These are phyloP conservation scores for Begonia loranthoides DNA, from an alignment of 306 rosid genomes.

Conservation along the genomic window DNA sequence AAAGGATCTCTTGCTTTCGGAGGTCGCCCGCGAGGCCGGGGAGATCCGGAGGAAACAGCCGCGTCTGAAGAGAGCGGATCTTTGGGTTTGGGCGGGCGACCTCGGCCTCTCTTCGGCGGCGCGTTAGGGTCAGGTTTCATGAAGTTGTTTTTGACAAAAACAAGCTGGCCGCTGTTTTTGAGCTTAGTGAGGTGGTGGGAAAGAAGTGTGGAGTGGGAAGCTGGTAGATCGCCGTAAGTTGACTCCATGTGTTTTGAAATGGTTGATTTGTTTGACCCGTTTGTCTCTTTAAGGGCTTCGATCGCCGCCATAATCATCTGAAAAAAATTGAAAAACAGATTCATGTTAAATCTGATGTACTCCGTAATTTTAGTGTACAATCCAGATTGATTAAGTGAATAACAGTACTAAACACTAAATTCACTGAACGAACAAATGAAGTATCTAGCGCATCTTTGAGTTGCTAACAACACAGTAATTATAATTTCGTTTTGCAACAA, in stretches of 20 bases:
- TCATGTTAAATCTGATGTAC: not conserved
- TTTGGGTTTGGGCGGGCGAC: conserved; percentile 41
- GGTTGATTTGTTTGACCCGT: conserved; percentile 28
- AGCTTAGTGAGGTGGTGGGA: conserved; percentile 23
- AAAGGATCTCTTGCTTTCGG: conserved; percentile 36
- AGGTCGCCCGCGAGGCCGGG: conserved; percentile 40
- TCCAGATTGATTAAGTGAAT: too few species aligned
- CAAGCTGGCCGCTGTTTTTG: conserved; percentile 32
- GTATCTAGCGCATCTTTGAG: too few species aligned
- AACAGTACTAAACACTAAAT: too few species aligned
- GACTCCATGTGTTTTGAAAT: conserved; percentile 33
- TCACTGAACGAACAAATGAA: too few species aligned
- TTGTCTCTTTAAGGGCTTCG: conserved; percentile 23
- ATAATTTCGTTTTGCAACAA: not conserved
- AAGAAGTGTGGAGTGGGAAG: conserved; percentile 23
- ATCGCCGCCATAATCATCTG: conserved; percentile 42
- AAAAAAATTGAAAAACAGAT: not conserved
- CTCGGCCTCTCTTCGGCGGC: conserved; percentile 39
- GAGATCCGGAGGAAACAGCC: conserved; percentile 7
- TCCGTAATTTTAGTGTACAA: too few species aligned
- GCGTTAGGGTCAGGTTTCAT: conserved; percentile 39
- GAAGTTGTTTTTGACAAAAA: conserved; percentile 30
- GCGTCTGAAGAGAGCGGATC: conserved; percentile 7
- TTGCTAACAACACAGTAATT: too few species aligned
- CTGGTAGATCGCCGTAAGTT: conserved; percentile 24